These are phyloP conservation scores for Wickerhamomyces queroliae DNA, from an alignment of 805 yeast genomes.

Conservation along the genomic window DNA sequence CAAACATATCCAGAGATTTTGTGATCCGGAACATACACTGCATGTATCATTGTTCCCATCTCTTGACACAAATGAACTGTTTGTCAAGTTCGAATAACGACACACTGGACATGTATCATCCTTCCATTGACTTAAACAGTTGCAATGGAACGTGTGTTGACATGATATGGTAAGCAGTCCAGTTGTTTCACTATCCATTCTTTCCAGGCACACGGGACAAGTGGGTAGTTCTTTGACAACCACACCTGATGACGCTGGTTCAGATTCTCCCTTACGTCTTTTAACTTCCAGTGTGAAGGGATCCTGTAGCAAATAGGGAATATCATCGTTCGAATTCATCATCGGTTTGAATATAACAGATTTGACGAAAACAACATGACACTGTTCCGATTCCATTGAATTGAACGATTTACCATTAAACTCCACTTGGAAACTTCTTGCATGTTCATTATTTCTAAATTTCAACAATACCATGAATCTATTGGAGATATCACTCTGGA, in stretches of 20 bases:
- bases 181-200: conserved; percentile 75
- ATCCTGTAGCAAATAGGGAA: conserved; percentile 68
- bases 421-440: conserved; percentile 57
- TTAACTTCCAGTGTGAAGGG: conserved; percentile 50
- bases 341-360: conserved; percentile 22
- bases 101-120: conserved; percentile 92
- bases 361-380: conserved; percentile 71
- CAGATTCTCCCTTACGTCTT: conserved; percentile 6
- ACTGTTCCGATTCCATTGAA: conserved; percentile 83
- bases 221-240: conserved; percentile 74
- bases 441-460: conserved; percentile 49
- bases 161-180: conserved; percentile 87
- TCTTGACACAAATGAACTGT: conserved; percentile 20
- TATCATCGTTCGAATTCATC: conserved; percentile 24
- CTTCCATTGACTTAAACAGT: conserved; percentile 81
- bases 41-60: conserved; percentile 37
- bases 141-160: conserved; percentile 90
- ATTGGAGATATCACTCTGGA: conserved; percentile 59
- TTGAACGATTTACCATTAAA: conserved; percentile 75
- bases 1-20: conserved; percentile 82
- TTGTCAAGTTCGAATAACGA: conserved; percentile 54
- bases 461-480: conserved; percentile 76
- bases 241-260: conserved; percentile 19
- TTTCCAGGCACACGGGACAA: conserved; percentile 88
- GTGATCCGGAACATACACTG: conserved; percentile 47